Percentiles rank a stretch among this genome's conserved stretches.
Evolutionary conservation across 140 eudicot genomes (phyloP).

Genomic region (Ambrosia hybrid): DNA sequence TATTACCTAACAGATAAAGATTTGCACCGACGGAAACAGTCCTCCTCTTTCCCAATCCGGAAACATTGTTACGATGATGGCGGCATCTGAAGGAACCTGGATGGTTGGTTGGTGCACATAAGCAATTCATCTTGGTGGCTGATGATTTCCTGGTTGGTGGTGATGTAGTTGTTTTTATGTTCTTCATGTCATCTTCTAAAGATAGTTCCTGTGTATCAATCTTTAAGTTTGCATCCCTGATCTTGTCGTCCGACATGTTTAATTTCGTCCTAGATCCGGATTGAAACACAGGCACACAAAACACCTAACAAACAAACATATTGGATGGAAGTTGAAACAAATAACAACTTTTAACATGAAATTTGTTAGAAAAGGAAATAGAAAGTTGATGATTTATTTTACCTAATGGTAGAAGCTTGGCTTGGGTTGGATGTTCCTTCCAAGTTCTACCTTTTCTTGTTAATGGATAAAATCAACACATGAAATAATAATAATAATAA

Average conservation of each 20-base stretch:
- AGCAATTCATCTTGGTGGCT: slow-evolving; percentile 31
- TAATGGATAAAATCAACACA: slow-evolving; percentile 15
- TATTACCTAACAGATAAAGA: slow-evolving; percentile 27
- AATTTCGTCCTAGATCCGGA: neutral
- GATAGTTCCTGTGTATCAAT: slow-evolving; percentile 11
- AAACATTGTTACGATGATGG: slow-evolving; percentile 35
- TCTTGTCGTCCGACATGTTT: slow-evolving; percentile 15
- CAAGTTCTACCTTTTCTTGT: slow-evolving; percentile 18
- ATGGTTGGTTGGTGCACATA: slow-evolving; percentile 60
- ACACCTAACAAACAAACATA: neutral
- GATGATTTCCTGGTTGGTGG: slow-evolving; percentile 32
- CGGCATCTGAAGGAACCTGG: slow-evolving; percentile 63
- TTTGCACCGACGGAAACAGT: slow-evolving; percentile 39
- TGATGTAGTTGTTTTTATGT: slow-evolving; percentile 12
- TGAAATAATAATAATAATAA: slow-evolving; percentile 2
- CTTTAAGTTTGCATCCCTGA: slow-evolving; percentile 10
- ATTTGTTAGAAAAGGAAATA: neutral
- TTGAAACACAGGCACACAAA: neutral
- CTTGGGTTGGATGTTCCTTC: neutral
- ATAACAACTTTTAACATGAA: slow-evolving; percentile 10
- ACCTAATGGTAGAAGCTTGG: slow-evolving; percentile 21
- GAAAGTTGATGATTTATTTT: slow-evolving; percentile 6
- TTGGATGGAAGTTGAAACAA: slow-evolving; percentile 10
- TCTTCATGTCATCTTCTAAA: slow-evolving; percentile 29
- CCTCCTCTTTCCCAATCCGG: slow-evolving; percentile 26